A percentile compares a stretch with the other conserved stretches of the same genome.
phyloP scores from a whole-genome alignment of 1,284 basidiomycete genomes.

The Austroboletus niveus region DNA sequence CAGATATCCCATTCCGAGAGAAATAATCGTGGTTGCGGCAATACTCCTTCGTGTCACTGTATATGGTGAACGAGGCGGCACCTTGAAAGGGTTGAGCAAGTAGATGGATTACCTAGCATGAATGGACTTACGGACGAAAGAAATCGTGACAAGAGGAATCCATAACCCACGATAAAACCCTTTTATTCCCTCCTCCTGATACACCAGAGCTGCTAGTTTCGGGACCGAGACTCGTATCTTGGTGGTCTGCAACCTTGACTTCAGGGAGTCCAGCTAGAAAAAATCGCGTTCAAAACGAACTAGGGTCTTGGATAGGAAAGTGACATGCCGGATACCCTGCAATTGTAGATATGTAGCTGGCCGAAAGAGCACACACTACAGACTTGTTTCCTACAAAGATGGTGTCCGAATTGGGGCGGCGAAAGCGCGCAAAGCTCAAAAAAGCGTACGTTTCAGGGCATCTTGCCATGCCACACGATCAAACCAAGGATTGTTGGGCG shows the following conservation, averaged over 20 bases:
- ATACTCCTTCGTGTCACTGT: constrained; percentile 83
- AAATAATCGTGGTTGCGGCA: constrained; percentile 65
- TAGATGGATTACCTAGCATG: constrained; percentile 2
- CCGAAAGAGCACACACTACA: constrained; percentile 77
- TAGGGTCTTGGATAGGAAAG: constrained; percentile 12
- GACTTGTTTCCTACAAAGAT: constrained; percentile 67
- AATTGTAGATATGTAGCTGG: constrained; percentile 80
- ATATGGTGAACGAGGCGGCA: constrained; percentile 91
- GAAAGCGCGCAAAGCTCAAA: constrained; percentile 8
- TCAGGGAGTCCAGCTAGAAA: constrained; percentile 79
- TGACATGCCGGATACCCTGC: constrained; percentile 74
- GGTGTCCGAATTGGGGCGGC: constrained; percentile 6
- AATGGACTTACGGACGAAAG: constrained; percentile 80
- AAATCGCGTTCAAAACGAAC: constrained; percentile 3
- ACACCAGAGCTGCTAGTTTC: constrained; percentile 69
- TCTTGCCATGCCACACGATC: constrained; percentile 62
- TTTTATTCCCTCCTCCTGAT: constrained; percentile 86
- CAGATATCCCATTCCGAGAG: constrained; percentile 55
- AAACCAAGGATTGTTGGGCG: constrained; percentile 60
- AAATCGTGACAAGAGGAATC: constrained; percentile 95
- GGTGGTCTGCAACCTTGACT: constrained; percentile 87
- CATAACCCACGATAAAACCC: constrained; percentile 91
- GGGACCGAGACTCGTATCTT: constrained; percentile 75
- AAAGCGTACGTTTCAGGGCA: constrained; percentile 57
- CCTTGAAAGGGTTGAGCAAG: constrained; percentile 42